These are phyloP conservation scores for Neoboletus subvelutipes DNA, from an alignment of 768 basidiomycete genomes.

Conservation along the genomic window DNA sequence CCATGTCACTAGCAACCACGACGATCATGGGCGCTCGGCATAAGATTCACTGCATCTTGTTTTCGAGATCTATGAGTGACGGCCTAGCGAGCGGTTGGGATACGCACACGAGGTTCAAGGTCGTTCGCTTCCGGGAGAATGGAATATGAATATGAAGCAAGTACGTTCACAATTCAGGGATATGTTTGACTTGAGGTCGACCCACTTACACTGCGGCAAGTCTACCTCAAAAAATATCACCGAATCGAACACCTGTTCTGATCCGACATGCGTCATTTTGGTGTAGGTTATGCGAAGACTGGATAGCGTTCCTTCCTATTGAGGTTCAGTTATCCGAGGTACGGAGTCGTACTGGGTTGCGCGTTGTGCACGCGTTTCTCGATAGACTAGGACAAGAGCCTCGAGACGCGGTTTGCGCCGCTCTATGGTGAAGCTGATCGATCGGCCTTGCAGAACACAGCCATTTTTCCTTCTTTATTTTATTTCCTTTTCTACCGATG, in stretches of 20 bases:
- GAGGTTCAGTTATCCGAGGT: not conserved
- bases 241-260: too few relatives aligned
- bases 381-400: not conserved
- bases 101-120: constrained; percentile 12
- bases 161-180: constrained; percentile 2
- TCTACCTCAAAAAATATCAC: not conserved
- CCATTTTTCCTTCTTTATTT: not conserved
- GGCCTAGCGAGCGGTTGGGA: not conserved
- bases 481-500: not conserved
- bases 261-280: not conserved
- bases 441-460: not conserved
- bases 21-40: constrained; percentile 11
- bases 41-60: not conserved
- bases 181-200: not conserved
- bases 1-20: not conserved
- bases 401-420: not conserved
- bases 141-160: not conserved
- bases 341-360: not conserved
- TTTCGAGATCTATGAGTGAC: not conserved
- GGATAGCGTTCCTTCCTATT: not conserved
- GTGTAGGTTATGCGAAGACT: not conserved
- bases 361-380: constrained; percentile 4
- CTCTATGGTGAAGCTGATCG: not conserved
- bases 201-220: not conserved
- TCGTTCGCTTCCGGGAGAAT: constrained; percentile 1